Conservation (phyloP, 2,329 filamentous ascomycete species). For the Fusarium continuum region DNA sequence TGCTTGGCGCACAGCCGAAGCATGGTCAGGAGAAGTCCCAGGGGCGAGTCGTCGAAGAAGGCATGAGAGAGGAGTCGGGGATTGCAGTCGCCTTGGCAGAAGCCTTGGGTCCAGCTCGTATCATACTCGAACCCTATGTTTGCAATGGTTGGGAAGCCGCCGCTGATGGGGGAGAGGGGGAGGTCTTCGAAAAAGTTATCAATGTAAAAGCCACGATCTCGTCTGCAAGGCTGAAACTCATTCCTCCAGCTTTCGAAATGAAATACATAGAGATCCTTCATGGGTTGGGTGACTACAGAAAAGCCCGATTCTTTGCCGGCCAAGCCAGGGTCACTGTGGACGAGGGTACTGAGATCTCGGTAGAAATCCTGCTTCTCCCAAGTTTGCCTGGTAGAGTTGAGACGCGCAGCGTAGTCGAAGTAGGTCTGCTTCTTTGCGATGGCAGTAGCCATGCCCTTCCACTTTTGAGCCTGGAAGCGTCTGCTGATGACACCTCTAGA, state of each 20-base stretch:
- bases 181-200: not conserved
- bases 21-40: not conserved
- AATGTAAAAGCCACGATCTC: too few relatives aligned
- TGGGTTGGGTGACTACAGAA: not conserved
- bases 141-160: not conserved
- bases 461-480: not conserved
- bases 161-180: not conserved
- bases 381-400: not conserved
- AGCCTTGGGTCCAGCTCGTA: too few relatives aligned
- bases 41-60: not conserved
- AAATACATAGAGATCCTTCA: not conserved
- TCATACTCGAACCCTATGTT: not conserved
- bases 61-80: too few relatives aligned
- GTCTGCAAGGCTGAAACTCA: too few relatives aligned
- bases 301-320: too few relatives aligned
- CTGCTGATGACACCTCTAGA: not conserved
- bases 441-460: not conserved
- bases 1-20: not conserved
- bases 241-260: not conserved
- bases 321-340: not conserved
- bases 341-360: not conserved
- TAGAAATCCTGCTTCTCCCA: not conserved
- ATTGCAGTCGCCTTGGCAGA: too few relatives aligned
- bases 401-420: rapidly evolving
- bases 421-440: not conserved